Base-by-base conservation (phyloP, 805 yeast genomes). In the Nakazawaea molendinolei region DNA sequence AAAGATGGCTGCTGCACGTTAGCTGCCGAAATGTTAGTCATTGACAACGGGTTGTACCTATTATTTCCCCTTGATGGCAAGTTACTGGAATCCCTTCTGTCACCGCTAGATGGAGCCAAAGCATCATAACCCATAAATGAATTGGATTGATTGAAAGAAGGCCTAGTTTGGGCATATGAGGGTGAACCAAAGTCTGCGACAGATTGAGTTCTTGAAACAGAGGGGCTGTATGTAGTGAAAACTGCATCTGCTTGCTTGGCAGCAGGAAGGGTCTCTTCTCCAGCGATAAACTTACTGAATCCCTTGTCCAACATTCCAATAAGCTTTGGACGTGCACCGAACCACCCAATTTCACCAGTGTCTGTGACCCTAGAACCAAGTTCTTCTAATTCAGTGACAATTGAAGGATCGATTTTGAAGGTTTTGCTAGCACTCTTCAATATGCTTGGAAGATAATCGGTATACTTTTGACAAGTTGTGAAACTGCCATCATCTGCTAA, bases 241-340 rank as follows among this genome's bases (percentile, higher is more conserved):
- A 78, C 76, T 8, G 81, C 83, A 25, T 63, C 68, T 2, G 67
- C 66, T 18, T 30, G 21, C n/a, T 58, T 58, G 5, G 19, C 31
- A 26, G 27, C 32, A 1, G 42, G 33, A 17, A 29, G 15, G 14
- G 33, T 5, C n/a, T 65, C 63, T 32, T 90, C 97, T 1, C 95
- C 97, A 26, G 95, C 80, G 40, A 90, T 87, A 55, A 80, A 77
- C 53, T 77, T 79, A 52, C 74, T 79, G 50, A 82, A 76, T 5
- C 84, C 74, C 52, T 86, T 86, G 54, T 86, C 95, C 30, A 86
- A 57, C 28, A 82, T 89, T 8, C 92, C 90, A 95, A 95, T 86
- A 35, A 86, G 64, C 46, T 74, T 78, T 17, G 81, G 82, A 27
- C 53, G 51, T 9, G 54, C 51, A 10, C 85, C 80, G 44, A 87